Base-by-base conservation (phyloP, 352 stramenopile species). In the Pythium aristosporum region DNA sequence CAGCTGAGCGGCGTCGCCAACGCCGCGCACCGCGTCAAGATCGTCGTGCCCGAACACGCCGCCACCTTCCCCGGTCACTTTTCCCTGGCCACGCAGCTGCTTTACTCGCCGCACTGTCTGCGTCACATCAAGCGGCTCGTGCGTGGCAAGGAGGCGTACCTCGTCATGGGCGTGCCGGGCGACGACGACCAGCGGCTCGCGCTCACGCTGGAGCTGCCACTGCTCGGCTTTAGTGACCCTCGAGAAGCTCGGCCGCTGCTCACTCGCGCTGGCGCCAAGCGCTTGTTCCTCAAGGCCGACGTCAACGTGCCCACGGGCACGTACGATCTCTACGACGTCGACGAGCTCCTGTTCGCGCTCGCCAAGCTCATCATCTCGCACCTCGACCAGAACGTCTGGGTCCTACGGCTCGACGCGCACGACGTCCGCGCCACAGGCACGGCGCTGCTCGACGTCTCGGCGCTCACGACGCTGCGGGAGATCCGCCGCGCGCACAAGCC, bases 301-400 rank as follows among this genome's bases (percentile, higher is more conserved):
- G 88, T 97, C 18, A 96, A 94, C 65, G 82, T 94, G 4, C 89
- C 87, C 16, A 81, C 76, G 6, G 91, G 89, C 28, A 89, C 85
- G 7, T 92, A 96, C 65, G 91, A 96, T 57, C 69, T 98, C 32
- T 97, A 96, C 64, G 80, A 95, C 60, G 82, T 94, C 21, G 83
- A 96, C 39, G 90, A 98, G 55, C 53, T 97, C 15, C 75, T 88
- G 25, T 73, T 89, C 21, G 76, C 89, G 20, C 75, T 98, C 20
- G 78, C 88, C 25, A 96, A 96, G 65, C 82, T 98, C 43, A 88
- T 92, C 44, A 77, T 93, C 21, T 68, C 84, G 41, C 85, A 98
- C 63, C 63, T 96, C 28, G 83, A 96, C 25, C 70, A 96, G 36
- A 71, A 72, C 43, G 65, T 66, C 18, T 97, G 89, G 91, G 43